A percentile compares a stretch with the other conserved stretches of the same genome.
Evolutionary conservation across 208 protist genomes (phyloP).

Genomic region (Leishmania guyanensis): DNA sequence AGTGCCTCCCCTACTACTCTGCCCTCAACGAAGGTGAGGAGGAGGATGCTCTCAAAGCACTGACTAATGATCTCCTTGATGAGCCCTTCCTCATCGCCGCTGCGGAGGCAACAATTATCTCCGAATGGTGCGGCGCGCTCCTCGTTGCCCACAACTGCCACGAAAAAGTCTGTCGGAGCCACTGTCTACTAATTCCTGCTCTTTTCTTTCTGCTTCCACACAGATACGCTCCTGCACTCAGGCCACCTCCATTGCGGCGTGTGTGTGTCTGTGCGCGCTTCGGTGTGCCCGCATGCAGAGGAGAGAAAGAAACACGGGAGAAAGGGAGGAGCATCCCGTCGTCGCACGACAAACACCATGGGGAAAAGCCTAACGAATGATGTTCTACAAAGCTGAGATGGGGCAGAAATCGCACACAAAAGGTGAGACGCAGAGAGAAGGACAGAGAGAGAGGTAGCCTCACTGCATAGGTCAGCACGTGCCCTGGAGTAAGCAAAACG

Average conservation of each 20-base stretch:
- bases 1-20: constrained; percentile 32
- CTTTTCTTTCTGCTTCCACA: neutral
- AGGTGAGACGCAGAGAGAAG: neutral
- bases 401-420: neutral
- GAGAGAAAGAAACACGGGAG: neutral
- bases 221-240: neutral
- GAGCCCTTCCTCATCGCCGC: constrained; percentile 27
- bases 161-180: constrained; percentile 40
- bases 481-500: neutral
- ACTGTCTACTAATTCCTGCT: neutral
- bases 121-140: constrained; percentile 35
- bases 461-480: neutral
- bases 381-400: neutral
- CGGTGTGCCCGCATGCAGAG: neutral
- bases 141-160: constrained; percentile 33
- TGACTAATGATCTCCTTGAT: constrained; percentile 38
- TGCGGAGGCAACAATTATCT: constrained; percentile 21
- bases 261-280: neutral
- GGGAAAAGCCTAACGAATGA: neutral
- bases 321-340: neutral
- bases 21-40: constrained; percentile 38
- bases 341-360: neutral
- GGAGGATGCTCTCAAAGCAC: constrained; percentile 36
- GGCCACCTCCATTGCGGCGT: neutral
- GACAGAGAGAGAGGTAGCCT: neutral